Evolutionary conservation across 2,329 filamentous ascomycete species (phyloP).

Genomic region (Alternaria postmessia): DNA sequence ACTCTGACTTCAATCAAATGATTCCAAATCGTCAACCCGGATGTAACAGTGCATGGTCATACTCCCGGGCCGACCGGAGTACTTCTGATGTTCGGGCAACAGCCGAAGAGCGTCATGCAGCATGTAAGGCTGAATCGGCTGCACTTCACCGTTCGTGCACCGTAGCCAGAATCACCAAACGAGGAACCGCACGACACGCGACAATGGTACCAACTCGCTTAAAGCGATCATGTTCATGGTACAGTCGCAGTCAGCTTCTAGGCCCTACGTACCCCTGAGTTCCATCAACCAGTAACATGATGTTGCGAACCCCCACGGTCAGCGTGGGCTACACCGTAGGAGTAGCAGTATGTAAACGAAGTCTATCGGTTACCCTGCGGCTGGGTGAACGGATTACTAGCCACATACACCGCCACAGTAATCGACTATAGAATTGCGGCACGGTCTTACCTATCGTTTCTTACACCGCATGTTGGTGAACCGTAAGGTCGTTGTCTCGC

Average conservation of each 20-base stretch:
- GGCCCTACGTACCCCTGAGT: not conserved
- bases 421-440: not conserved
- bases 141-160: not conserved
- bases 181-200: not conserved
- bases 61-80: not conserved
- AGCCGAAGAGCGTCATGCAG: not conserved
- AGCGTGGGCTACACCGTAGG: constrained; percentile 3
- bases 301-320: constrained; percentile 1
- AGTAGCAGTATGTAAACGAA: not conserved
- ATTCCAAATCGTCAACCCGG: not conserved
- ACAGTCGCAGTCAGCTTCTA: constrained; percentile 2
- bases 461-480: constrained; percentile 2
- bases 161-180: not conserved
- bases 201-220: not conserved
- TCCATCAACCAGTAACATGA: not conserved
- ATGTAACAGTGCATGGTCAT: not conserved
- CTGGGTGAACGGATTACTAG: not conserved
- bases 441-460: not conserved
- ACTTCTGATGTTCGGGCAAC: not conserved
- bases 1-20: not conserved
- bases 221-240: not conserved
- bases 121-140: not conserved
- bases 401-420: constrained; percentile 1
- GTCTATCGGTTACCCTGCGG: not conserved
- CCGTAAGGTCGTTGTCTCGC: not conserved